phyloP scores from a whole-genome alignment of 2,329 filamentous ascomycete genomes.

The Penicillium nordicum region DNA sequence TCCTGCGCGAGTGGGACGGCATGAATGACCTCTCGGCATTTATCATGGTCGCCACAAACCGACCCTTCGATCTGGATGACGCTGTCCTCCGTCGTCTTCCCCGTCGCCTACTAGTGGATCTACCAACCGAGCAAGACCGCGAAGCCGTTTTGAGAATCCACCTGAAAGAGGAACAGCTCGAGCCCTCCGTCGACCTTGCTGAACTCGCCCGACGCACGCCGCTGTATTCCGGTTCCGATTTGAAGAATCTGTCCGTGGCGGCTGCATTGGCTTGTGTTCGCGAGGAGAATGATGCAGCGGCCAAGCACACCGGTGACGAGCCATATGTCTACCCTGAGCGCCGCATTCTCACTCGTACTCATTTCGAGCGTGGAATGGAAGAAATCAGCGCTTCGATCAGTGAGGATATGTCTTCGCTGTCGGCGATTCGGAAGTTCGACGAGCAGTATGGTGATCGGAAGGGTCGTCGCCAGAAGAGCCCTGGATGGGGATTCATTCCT shows the following conservation, averaged over 20 bases:
- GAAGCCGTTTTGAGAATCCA: slow-evolving; percentile 49
- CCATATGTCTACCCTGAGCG: slow-evolving; percentile 64
- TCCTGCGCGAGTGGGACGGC: slow-evolving; percentile 94
- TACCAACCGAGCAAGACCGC: slow-evolving; percentile 47
- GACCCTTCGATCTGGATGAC: slow-evolving; percentile 85
- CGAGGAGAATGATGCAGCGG: slow-evolving; percentile 45
- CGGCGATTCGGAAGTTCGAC: slow-evolving; percentile 89
- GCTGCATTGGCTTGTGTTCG: slow-evolving; percentile 50
- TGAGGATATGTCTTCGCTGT: slow-evolving; percentile 85
- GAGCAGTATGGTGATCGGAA: slow-evolving; percentile 86
- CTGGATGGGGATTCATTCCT: slow-evolving; percentile 50
- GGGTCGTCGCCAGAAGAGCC: slow-evolving; percentile 59
- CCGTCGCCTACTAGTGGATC: slow-evolving; percentile 48
- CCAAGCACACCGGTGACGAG: slow-evolving; percentile 35
- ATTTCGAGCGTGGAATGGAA: slow-evolving; percentile 81
- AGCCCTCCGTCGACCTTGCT: slow-evolving; percentile 41
- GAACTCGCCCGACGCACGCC: slow-evolving; percentile 46
- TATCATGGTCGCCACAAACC: slow-evolving; percentile 96
- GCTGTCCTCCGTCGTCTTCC: slow-evolving; percentile 52
- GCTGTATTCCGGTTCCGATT: slow-evolving; percentile 52
- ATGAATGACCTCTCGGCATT: slow-evolving; percentile 81
- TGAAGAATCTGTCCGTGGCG: slow-evolving; percentile 51
- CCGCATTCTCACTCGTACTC: slow-evolving; percentile 61
- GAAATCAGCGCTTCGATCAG: slow-evolving; percentile 91
- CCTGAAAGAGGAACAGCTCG: slow-evolving; percentile 47